These are phyloP conservation scores for Cladosporium sp. DNA, from an alignment of 2,329 filamentous ascomycete species.

Conservation along the genomic window DNA sequence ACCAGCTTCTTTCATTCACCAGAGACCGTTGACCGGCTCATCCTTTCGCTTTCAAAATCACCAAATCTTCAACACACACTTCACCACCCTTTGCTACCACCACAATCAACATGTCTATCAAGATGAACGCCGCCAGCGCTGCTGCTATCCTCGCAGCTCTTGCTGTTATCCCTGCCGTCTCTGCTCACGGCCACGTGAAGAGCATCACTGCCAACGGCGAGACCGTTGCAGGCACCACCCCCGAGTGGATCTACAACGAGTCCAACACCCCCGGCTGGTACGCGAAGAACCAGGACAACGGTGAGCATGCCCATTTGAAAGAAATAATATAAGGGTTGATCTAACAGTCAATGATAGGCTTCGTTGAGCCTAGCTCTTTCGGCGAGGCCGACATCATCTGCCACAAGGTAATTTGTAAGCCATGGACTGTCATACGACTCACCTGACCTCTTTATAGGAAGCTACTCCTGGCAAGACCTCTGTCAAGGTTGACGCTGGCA, in stretches of 20 bases:
- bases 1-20: slow-evolving; percentile 12
- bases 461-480: slow-evolving; percentile 55
- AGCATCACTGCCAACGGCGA: slow-evolving; percentile 20
- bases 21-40: slow-evolving; percentile 29
- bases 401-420: slow-evolving; percentile 48
- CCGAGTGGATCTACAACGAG: slow-evolving; percentile 21
- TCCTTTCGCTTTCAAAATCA: slow-evolving; percentile 23
- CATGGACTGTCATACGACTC: not conserved
- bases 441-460: slow-evolving; percentile 9
- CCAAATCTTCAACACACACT: not conserved
- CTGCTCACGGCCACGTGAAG: slow-evolving; percentile 51
- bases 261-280: slow-evolving; percentile 21
- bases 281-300: slow-evolving; percentile 41
- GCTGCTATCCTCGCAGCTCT: slow-evolving; percentile 25
- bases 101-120: slow-evolving; percentile 19
- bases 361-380: slow-evolving; percentile 32
- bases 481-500: slow-evolving; percentile 62
- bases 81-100: not conserved
- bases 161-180: slow-evolving; percentile 32
- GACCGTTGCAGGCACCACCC: slow-evolving; percentile 13
- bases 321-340: not conserved
- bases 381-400: slow-evolving; percentile 35
- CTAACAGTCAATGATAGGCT: slow-evolving; percentile 24
- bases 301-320: not conserved
- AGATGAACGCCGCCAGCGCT: slow-evolving; percentile 25